phyloP scores from a whole-genome alignment of 257 asterid species.

The Verbascum thapsus region DNA sequence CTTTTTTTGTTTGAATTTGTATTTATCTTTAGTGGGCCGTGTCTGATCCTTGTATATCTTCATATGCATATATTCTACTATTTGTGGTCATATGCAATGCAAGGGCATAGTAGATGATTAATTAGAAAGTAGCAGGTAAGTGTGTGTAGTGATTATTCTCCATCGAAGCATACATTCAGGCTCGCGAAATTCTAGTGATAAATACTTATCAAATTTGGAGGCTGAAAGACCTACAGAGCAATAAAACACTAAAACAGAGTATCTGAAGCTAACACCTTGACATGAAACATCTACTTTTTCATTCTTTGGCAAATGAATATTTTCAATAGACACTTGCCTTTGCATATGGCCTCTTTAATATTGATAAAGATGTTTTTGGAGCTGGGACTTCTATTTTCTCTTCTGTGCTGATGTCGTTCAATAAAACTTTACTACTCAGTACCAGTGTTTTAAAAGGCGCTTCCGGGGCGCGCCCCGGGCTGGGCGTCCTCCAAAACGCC shows the following conservation, averaged over 20 bases:
- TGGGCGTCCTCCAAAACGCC: too few species aligned
- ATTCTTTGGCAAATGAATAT: background rate
- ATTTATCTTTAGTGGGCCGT: constrained; percentile 4
- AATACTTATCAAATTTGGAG: background rate
- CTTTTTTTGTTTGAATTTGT: constrained; percentile 12
- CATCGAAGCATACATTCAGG: background rate
- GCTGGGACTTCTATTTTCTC: too few species aligned
- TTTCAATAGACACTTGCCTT: too few species aligned
- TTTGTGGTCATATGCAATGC: background rate
- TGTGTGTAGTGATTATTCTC: background rate
- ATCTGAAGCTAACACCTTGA: constrained; percentile 6
- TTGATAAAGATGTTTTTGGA: too few species aligned
- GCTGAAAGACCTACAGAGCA: background rate
- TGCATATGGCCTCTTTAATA: too few species aligned
- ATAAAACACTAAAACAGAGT: background rate
- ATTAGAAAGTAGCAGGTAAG: background rate
- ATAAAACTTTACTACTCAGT: too few species aligned
- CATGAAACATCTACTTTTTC: background rate
- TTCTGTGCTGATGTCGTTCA: too few species aligned
- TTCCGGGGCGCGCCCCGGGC: too few species aligned
- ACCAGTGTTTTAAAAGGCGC: too few species aligned
- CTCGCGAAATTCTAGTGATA: constrained; percentile 12
- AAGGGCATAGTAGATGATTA: constrained; percentile 3
- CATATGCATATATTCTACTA: constrained; percentile 21
- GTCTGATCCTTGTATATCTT: constrained; percentile 18